phyloP scores from a whole-genome alignment of 1,284 basidiomycete genomes.

The Grifola frondosa region DNA sequence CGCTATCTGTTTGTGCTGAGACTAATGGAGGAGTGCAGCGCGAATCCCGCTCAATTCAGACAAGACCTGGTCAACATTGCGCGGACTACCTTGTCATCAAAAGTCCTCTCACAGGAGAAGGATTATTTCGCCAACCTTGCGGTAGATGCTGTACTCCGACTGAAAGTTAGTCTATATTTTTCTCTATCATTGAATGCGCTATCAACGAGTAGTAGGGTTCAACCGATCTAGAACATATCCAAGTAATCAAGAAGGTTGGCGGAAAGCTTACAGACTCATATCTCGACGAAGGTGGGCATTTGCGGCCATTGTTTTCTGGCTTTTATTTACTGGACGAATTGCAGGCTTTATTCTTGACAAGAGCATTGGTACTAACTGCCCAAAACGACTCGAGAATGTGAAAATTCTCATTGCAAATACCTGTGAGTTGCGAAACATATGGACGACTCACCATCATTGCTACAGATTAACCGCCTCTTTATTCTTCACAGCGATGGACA shows the following conservation, averaged over 20 bases:
- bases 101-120: conserved; percentile 97
- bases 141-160: conserved; percentile 92
- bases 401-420: conserved; percentile 99
- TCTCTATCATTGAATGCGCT: not conserved
- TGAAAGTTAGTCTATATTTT: conserved; percentile 60
- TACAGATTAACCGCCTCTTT: conserved; percentile 2
- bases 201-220: conserved; percentile 61
- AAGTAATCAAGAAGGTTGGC: conserved; percentile 99
- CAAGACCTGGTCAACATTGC: conserved; percentile 96
- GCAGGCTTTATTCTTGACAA: conserved; percentile 98
- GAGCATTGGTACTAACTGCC: conserved; percentile 91
- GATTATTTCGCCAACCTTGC: conserved; percentile 98
- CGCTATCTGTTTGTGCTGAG: conserved; percentile 1
- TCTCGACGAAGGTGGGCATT: conserved; percentile 82
- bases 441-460: not conserved
- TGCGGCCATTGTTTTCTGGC: not conserved
- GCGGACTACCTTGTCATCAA: conserved; percentile 92
- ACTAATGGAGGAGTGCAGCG: conserved; percentile 39
- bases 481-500: conserved; percentile 86
- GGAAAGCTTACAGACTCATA: conserved; percentile 99
- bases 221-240: conserved; percentile 97
- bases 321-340: not conserved
- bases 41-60: conserved; percentile 77
- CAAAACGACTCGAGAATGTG: conserved; percentile 92
- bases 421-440: conserved; percentile 49